phyloP scores from a whole-genome alignment of 2,329 filamentous ascomycete species.

The Dactylellina parvicollis region DNA sequence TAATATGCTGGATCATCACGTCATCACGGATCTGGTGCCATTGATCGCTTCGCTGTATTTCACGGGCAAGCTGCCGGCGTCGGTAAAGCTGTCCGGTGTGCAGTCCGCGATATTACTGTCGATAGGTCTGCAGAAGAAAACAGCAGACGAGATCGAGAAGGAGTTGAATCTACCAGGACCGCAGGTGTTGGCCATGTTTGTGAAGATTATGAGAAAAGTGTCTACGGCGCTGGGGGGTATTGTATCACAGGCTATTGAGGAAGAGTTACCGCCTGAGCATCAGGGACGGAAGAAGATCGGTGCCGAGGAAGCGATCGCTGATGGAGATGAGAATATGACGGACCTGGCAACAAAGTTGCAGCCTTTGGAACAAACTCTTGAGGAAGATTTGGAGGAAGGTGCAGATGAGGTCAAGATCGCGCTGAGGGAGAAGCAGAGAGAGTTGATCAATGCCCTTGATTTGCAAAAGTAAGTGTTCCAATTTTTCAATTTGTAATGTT shows the following conservation, averaged over 20 bases:
- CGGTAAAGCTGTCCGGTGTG: constrained; percentile 78
- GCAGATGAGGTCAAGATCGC: constrained; percentile 76
- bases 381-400: constrained; percentile 85
- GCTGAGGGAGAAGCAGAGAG: constrained; percentile 77
- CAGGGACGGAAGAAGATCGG: constrained; percentile 58
- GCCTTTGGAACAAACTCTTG: constrained; percentile 75
- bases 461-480: constrained; percentile 76
- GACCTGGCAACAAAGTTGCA: constrained; percentile 70
- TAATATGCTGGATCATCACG: constrained; percentile 97
- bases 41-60: constrained; percentile 86
- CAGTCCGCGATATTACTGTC: constrained; percentile 90
- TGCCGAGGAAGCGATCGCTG: constrained; percentile 68
- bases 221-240: constrained; percentile 79
- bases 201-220: constrained; percentile 92
- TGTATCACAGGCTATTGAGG: constrained; percentile 77
- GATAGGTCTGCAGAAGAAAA: constrained; percentile 89
- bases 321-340: constrained; percentile 72
- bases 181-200: constrained; percentile 94
- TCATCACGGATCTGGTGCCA: constrained; percentile 92
- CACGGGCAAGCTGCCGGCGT: constrained; percentile 74
- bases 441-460: constrained; percentile 88
- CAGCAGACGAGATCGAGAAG: constrained; percentile 79
- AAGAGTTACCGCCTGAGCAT: constrained; percentile 70
- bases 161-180: constrained; percentile 78
- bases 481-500: background rate